Conservation (phyloP, 345 rosid genomes). For the Hirschfeldia incana region DNA sequence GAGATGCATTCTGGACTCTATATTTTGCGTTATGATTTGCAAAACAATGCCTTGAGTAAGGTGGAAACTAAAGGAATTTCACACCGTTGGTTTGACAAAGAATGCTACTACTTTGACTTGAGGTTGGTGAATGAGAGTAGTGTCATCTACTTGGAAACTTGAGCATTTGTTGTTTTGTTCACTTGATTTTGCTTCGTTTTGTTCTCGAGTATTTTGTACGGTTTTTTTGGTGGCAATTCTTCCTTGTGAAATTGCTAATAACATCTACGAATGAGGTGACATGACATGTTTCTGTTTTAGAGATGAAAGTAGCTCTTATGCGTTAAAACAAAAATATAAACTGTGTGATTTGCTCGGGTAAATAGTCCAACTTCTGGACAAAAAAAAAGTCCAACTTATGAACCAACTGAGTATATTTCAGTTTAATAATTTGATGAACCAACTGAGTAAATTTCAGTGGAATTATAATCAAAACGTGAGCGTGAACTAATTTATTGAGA, state of each 20-base stretch:
- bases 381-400: neutral
- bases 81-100: neutral
- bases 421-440: neutral
- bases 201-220: too few species aligned
- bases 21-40: slow-evolving; percentile 6
- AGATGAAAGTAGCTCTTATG: too few species aligned
- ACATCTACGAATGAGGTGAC: too few species aligned
- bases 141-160: slow-evolving; percentile 5
- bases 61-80: slow-evolving; percentile 19
- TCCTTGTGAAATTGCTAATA: too few species aligned
- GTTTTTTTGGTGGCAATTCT: too few species aligned
- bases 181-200: too few species aligned
- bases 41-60: slow-evolving; percentile 3
- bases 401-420: neutral
- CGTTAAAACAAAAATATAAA: too few species aligned
- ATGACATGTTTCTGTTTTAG: too few species aligned
- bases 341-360: neutral
- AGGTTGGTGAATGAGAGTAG: neutral
- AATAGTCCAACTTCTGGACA: neutral
- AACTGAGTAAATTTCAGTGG: neutral
- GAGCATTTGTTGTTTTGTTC: neutral
- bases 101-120: neutral
- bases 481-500: neutral
- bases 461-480: neutral
- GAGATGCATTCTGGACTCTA: neutral